Evolutionary conservation across 148 eudicot species (phyloP).

Genomic region (Polygonum maritimum): DNA sequence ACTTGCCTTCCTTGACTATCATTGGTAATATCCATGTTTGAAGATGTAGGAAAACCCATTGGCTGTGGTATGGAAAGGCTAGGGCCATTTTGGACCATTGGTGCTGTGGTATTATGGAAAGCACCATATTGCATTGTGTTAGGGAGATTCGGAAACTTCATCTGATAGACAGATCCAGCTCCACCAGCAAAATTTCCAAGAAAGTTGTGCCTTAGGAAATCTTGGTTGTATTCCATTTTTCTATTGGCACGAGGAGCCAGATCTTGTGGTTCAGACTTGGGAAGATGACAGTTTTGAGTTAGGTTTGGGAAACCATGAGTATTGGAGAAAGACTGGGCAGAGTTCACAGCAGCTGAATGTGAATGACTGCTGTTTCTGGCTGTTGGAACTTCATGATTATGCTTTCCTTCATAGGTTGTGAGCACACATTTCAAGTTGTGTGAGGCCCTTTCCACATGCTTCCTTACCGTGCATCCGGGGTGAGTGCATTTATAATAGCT

Average conservation of each 20-base stretch:
- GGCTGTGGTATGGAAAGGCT: constrained; percentile 29
- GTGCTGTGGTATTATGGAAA: constrained; percentile 9
- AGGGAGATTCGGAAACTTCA: constrained; percentile 30
- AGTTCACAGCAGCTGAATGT: constrained; percentile 22
- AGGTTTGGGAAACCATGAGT: constrained; percentile 21
- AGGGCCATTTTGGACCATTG: constrained; percentile 19
- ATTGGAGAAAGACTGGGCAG: constrained; percentile 20
- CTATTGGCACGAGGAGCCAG: constrained; percentile 23
- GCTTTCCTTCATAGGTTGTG: constrained; percentile 74
- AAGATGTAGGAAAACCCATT: constrained; percentile 17
- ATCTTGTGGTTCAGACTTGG: constrained; percentile 42
- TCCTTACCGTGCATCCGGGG: constrained; percentile 66
- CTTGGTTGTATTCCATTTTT: constrained; percentile 22
- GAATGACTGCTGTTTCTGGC: constrained; percentile 40
- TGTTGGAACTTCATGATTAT: constrained; percentile 69
- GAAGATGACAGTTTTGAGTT: constrained; percentile 21
- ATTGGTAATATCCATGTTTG: constrained; percentile 18
- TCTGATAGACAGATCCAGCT: constrained; percentile 31
- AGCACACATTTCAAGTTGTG: constrained; percentile 40
- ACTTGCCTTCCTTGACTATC: constrained; percentile 18
- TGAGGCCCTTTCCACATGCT: constrained; percentile 77
- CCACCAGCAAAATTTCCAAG: constrained; percentile 25
- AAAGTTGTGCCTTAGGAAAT: constrained; percentile 23
- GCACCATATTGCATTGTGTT: constrained; percentile 24
- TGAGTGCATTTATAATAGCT: constrained; percentile 88